Conservation (phyloP, 257 asterid genomes). For the Nicotiana noctiflora region DNA sequence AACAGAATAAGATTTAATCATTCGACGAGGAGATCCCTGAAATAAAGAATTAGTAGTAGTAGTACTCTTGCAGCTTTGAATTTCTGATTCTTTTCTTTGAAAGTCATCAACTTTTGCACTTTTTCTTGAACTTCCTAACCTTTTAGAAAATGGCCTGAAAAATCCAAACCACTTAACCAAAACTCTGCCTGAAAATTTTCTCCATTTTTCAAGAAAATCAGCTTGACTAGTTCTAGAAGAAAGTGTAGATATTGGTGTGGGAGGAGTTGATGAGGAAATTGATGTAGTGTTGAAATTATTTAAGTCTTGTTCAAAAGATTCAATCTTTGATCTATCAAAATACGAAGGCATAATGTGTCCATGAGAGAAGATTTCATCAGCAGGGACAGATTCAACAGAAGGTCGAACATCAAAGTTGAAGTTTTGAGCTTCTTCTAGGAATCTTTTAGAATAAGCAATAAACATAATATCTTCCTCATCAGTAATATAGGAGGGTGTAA, state of each 20-base stretch:
- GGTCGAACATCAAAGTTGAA: constrained; percentile 47
- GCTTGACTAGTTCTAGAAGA: background rate
- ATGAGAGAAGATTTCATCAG: constrained; percentile 52
- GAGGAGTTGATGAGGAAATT: constrained; percentile 17
- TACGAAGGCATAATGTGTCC: constrained; percentile 51
- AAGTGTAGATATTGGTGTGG: constrained; percentile 20
- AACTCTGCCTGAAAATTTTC: constrained; percentile 21
- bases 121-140: constrained; percentile 24
- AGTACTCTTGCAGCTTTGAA: constrained; percentile 28
- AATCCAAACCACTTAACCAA: constrained; percentile 29
- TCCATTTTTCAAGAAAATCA: constrained; percentile 23
- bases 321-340: constrained; percentile 14
- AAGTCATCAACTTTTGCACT: constrained; percentile 41
- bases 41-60: background rate
- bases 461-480: background rate
- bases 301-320: background rate
- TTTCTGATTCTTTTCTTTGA: constrained; percentile 36
- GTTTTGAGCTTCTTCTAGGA: constrained; percentile 20
- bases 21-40: constrained; percentile 26
- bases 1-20: constrained; percentile 22
- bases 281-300: background rate
- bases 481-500: constrained; percentile 1
- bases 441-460: constrained; percentile 13
- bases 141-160: constrained; percentile 25
- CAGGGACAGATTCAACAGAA: constrained; percentile 34